Base-by-base conservation (phyloP, 1,284 basidiomycete species). In the Rhizoctonia solani region DNA sequence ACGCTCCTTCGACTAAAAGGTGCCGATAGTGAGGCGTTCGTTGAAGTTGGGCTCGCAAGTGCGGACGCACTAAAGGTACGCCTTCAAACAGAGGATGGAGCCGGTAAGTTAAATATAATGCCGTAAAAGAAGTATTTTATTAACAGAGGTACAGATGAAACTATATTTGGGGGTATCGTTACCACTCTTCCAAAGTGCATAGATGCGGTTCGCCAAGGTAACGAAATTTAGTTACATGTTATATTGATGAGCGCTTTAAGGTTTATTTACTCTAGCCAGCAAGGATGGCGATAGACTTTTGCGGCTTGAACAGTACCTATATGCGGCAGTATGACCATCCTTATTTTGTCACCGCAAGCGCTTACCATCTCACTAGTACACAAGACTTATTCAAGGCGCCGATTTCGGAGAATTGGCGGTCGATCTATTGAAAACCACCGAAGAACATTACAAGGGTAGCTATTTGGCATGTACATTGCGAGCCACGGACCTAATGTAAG, bases 251-350 rank as follows among this genome's bases (percentile, higher is more conserved):
- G 11, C 4, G 30, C 3, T 27, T 4, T 32, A 37, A 52, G 23
- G 39, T 25, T 47, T 67, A 54, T 69, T 9, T 69, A 23, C 50
- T 9, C 0, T 70, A 82, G 81, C 78, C 11, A 76, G 76, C 29
- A 75, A 77, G 44, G 71, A 76, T 4, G 85, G 85, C 4, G 86
- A 87, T 72, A 75, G 83, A 2, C 78, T 86, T 27, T 79, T 92
- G 61, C 83, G 89, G 41, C 77, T 97, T 37, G 94, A 97, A 75
- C 93, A 90, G 73, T 92, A 87, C 74, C 79, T 93, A 19, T 81
- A 87, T 34, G 82, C 85, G 54, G 79, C 92, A 68, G 93, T 94
- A 74, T 71, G 88, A 81, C 21, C 4, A 27, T 52, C 55, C 41
- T 25, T 59, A 3, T 52, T 29, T 34, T 8, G 2, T 14, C 5